These are phyloP conservation scores for Sporisorium scitamineum DNA, from an alignment of 1,284 basidiomycete genomes.

Conservation along the genomic window DNA sequence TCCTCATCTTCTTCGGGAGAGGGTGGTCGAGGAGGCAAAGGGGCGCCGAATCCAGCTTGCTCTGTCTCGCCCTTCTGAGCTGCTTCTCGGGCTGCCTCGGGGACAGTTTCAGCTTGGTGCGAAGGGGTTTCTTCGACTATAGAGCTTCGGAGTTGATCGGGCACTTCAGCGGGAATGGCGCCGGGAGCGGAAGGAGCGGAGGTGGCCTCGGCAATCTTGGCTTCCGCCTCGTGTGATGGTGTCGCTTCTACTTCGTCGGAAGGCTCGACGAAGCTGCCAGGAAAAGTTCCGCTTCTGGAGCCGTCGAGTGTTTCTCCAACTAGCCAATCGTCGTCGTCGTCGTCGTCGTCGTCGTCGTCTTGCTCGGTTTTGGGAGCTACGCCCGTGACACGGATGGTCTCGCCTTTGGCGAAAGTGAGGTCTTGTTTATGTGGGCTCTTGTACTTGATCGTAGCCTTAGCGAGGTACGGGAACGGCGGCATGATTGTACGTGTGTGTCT, in stretches of 20 bases:
- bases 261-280: constrained; percentile 62
- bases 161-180: constrained; percentile 28
- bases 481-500: constrained; percentile 9
- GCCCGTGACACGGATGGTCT: constrained; percentile 61
- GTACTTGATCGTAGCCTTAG: constrained; percentile 62
- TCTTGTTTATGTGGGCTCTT: constrained; percentile 64
- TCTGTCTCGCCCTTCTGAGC: constrained; percentile 41
- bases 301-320: constrained; percentile 66
- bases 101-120: constrained; percentile 53
- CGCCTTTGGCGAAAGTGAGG: constrained; percentile 66
- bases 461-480: constrained; percentile 52
- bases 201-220: constrained; percentile 35
- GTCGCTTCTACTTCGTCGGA: constrained; percentile 57
- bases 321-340: constrained; percentile 70
- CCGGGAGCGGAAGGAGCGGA: constrained; percentile 24
- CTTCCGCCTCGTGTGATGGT: constrained; percentile 16
- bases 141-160: constrained; percentile 21
- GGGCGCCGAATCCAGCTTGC: constrained; percentile 42
- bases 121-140: constrained; percentile 31
- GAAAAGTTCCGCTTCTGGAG: constrained; percentile 66
- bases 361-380: constrained; percentile 55
- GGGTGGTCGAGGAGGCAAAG: constrained; percentile 42
- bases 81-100: constrained; percentile 37
- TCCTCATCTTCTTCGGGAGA: constrained; percentile 30
- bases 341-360: constrained; percentile 66